phyloP scores from a whole-genome alignment of 2,329 filamentous ascomycete genomes.

The Myriosclerotinia duriaeana region DNA sequence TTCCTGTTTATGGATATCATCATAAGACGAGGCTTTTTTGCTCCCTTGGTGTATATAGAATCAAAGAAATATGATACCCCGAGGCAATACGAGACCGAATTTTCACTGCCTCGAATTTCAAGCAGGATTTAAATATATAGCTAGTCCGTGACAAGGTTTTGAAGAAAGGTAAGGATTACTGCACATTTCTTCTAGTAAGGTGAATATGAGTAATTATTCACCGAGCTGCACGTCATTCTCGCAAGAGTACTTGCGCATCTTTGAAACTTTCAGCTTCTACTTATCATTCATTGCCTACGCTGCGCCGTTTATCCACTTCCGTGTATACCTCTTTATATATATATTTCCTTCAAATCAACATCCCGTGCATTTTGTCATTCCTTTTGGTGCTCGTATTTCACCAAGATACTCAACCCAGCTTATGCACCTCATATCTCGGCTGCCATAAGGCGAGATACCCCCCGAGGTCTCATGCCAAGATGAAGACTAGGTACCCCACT shows the following conservation, averaged over 20 bases:
- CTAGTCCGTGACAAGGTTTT: not conserved
- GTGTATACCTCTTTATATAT: not conserved
- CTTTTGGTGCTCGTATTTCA: not conserved
- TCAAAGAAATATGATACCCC: slow-evolving; percentile 6
- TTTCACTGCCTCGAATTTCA: not conserved
- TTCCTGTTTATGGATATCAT: not conserved
- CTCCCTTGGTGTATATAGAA: not conserved
- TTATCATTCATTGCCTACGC: not conserved
- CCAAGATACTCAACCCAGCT: not conserved
- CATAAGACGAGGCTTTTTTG: not conserved
- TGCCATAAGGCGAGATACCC: slow-evolving; percentile 16
- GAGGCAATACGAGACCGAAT: slow-evolving; percentile 1
- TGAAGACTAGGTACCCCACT: slow-evolving; percentile 18
- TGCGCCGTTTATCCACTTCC: not conserved
- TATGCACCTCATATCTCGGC: slow-evolving; percentile 3
- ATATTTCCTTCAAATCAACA: not conserved
- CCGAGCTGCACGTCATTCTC: not conserved
- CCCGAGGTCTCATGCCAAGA: slow-evolving; percentile 19
- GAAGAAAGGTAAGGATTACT: not conserved
- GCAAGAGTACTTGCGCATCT: not conserved
- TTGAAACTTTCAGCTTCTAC: not conserved
- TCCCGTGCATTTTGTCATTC: not conserved
- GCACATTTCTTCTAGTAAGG: not conserved
- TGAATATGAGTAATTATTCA: not conserved
- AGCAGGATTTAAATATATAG: not conserved